These are phyloP conservation scores for Phytophthora pistaciae DNA, from an alignment of 352 stramenopile species.

Conservation along the genomic window DNA sequence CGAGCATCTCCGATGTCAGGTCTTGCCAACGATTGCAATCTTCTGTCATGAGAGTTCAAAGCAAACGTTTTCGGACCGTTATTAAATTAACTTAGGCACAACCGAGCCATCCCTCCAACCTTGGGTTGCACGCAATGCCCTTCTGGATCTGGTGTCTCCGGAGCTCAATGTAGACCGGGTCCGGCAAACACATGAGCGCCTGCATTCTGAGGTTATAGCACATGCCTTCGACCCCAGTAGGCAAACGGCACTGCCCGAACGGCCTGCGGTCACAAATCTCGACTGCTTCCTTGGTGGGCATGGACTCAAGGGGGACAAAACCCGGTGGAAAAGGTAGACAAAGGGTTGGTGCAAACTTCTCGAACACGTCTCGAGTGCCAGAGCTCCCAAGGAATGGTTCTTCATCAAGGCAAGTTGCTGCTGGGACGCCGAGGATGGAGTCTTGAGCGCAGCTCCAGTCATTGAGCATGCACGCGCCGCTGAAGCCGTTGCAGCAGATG, in stretches of 20 bases:
- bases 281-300: constrained; percentile 4
- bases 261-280: constrained; percentile 20
- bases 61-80: not conserved
- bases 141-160: constrained; percentile 4
- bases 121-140: not conserved
- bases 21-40: no score
- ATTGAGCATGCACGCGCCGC: not conserved
- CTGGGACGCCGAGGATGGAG: not conserved
- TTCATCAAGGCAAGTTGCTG: not conserved
- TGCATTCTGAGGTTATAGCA: constrained; percentile 14
- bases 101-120: not conserved
- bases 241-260: constrained; percentile 1
- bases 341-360: not conserved
- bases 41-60: not conserved
- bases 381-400: not conserved
- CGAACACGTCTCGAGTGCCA: not conserved
- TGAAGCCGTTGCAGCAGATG: constrained; percentile 25
- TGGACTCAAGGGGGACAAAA: not conserved
- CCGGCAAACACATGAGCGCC: not conserved
- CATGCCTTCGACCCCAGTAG: constrained; percentile 3
- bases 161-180: not conserved
- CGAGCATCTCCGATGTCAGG: no score
- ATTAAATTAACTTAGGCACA: not conserved
- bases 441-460: not conserved
- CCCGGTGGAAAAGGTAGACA: not conserved